Conservation (phyloP, 768 basidiomycete genomes). For the Auriscalpium vulgare region DNA sequence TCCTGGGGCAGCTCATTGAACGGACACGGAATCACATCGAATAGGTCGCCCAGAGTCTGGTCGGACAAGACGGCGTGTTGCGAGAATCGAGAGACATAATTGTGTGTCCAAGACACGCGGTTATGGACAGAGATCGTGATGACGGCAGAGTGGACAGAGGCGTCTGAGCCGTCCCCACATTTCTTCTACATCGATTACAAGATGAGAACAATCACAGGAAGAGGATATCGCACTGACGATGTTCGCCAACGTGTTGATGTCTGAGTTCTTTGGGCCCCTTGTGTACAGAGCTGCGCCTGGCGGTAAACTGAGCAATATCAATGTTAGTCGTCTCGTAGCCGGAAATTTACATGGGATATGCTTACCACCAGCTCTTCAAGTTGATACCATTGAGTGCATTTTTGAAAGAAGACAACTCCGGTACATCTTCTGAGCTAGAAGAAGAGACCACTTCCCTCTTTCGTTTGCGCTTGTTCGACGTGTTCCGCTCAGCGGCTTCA, state of each 20-base stretch:
- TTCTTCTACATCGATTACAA: constrained; percentile 7
- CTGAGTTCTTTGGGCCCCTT: constrained; percentile 54
- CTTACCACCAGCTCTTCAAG: constrained; percentile 59
- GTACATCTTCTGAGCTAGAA: constrained; percentile 29
- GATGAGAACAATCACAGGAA: constrained; percentile 4
- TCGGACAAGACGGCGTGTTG: constrained; percentile 65
- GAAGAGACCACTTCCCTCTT: constrained; percentile 26
- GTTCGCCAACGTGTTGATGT: constrained; percentile 49
- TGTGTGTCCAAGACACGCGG: constrained; percentile 53
- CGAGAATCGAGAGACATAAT: constrained; percentile 51
- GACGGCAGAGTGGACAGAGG: constrained; percentile 32
- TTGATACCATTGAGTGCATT: constrained; percentile 41
- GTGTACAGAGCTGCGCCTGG: constrained; percentile 53
- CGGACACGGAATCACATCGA: constrained; percentile 50
- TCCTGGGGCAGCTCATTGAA: constrained; percentile 48
- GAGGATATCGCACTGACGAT: constrained; percentile 25
- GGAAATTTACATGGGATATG: neutral
- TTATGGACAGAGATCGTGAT: constrained; percentile 55
- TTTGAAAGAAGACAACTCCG: constrained; percentile 43
- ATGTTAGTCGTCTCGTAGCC: neutral
- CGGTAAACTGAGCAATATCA: constrained; percentile 31
- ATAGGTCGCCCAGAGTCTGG: constrained; percentile 62
- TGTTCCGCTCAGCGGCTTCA: constrained; percentile 24
- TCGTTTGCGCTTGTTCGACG: constrained; percentile 29
- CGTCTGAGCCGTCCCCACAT: constrained; percentile 9